Evolutionary conservation across 2,329 filamentous ascomycete species (phyloP), one percentile per base, ranked within the genome.

Genomic region (Phyllosticta citrichinensis): DNA sequence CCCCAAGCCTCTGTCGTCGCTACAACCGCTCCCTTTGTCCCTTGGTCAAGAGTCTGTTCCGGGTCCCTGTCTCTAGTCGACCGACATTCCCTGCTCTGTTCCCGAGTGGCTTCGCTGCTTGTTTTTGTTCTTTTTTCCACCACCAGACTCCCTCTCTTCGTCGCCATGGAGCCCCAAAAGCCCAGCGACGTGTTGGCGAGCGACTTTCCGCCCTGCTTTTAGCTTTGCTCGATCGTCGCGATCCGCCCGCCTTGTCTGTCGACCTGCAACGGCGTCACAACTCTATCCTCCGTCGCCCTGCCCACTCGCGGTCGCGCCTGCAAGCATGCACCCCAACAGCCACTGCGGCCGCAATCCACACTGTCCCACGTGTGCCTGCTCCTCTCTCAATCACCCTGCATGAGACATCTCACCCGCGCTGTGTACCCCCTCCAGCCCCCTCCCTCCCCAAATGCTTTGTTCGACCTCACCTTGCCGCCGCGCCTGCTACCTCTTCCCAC

Each of bases 191-290:
- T 61, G 59, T 55, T 61, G 52, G 59, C 59, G 47, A 61, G 59
- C 55, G 59, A 61, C 59, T 61, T 61, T 55, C 59, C 59, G 20
- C 59, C 59, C 50, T 56, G 54, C 59, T 61, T 57, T 40, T 61
- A 61, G 59, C 20, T 27, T 35, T 25, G 40, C 51, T 40, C 33
- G 33, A 40, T 40, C 33, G 33, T 11, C 33, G 12, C 9, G 33
- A 40, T 40, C 33, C 33, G 33, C 11, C 14, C 56, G 12, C 22
- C 40, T 30, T 51, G 17, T 50, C 35, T 59, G 30, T 11, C 12
- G 19, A 51, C 40, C 52, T 27, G 24, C 52, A 35, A 50, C 10
- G 9, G 17, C 25, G 30, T 55, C 27, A 51, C 27, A 51, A 52
- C 17, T 25, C 24, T 52, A 22, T 52, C 51, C 3, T 2, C 8